These are phyloP conservation scores for Solanum infundibuliforme DNA, from an alignment of 257 asterid species.

Conservation along the genomic window DNA sequence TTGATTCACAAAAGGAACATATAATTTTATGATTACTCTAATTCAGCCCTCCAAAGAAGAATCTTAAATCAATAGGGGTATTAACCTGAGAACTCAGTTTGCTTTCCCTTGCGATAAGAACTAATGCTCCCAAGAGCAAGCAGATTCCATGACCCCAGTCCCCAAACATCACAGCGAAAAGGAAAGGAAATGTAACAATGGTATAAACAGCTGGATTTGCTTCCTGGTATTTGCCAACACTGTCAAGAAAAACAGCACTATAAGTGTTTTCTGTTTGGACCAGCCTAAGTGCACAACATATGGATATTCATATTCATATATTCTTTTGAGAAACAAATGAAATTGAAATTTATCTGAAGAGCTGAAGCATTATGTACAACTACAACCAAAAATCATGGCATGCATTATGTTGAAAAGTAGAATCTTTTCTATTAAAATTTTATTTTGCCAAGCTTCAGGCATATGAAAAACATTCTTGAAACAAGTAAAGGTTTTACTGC, in stretches of 20 bases:
- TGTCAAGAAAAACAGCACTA: neutral
- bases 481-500: neutral
- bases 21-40: neutral
- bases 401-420: neutral
- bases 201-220: conserved; percentile 13
- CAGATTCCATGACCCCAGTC: conserved; percentile 19
- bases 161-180: conserved; percentile 17
- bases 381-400: neutral
- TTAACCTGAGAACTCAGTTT: conserved; percentile 73
- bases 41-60: neutral
- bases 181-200: conserved; percentile 12
- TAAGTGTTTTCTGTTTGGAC: neutral
- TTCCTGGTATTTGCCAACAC: conserved; percentile 14
- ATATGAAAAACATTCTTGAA: neutral
- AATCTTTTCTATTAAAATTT: neutral
- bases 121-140: conserved; percentile 9
- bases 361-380: neutral
- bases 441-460: neutral
- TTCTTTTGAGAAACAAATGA: neutral
- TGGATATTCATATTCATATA: neutral
- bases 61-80: neutral
- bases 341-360: neutral
- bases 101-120: conserved; percentile 4
- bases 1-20: neutral
- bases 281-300: neutral